Base-by-base conservation (phyloP, 2,329 filamentous ascomycete species). In the Didymella pinodella region DNA sequence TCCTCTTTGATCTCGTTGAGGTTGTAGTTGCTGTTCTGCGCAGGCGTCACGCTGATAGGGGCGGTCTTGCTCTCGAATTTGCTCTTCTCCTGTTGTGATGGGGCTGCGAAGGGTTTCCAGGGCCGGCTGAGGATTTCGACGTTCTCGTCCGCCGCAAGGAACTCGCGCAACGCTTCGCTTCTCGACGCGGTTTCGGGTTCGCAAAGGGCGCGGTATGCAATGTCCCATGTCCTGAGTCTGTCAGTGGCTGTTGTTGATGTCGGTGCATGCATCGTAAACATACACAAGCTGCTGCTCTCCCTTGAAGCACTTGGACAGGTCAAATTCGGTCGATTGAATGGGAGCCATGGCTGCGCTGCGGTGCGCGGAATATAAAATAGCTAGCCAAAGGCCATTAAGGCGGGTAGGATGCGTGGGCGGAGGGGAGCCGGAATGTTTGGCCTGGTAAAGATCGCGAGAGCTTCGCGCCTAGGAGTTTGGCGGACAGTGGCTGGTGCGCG, bases 31-130 rank as follows among this genome's bases (percentile, higher is more conserved):
- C 86, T 84, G 68, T 86, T 86, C 12, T 86, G 81, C 5, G 86
- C 86, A 18, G 90, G 87, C 1, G 91, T 87, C 48, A 93, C 86
- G 74, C 96, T 90, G 61, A 97, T 96, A 5, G 93, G 90, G 22
- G 93, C 90, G 0, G 91, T 96, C 77, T 89, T 93, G 20, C 90
- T 90, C 61, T 96, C 90, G 72, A 96, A 96, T 18, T 86, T 85
- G 65, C 85, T 83, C 76, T 88, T 91, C 29, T 90, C 85, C 68
- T 86, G 82, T 50, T 86, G 74, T 64, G 85, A 87, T 1, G 88
- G 82, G 63, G 83, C 70, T 57, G 85, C 80, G 75, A 94, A 96
- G 41, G 89, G 87, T 63, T 83, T 84, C 70, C 88, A 83, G 26
- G 91, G 90, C 54, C 86, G 84, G 65, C 85, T 87, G 57, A 97